Conservation (phyloP, 192 early-diverging fungal species). For the Linnemannia schmuckeri region DNA sequence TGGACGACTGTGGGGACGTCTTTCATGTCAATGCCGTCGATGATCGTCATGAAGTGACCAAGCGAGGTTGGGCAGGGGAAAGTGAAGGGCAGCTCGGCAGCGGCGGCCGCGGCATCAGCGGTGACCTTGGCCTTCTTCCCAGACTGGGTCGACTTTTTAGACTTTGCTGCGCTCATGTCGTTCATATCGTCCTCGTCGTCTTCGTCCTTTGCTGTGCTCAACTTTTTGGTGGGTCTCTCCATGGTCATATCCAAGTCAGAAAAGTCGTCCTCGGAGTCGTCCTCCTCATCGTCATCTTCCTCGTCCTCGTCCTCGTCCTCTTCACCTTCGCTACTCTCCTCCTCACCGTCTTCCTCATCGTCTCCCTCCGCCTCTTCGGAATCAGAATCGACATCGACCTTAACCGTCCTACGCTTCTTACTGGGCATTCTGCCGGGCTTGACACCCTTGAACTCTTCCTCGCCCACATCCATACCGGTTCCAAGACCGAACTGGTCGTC, state of each 20-base stretch:
- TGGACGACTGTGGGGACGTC: conserved; percentile 83
- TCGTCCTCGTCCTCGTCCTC: conserved; percentile 45
- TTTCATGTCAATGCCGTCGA: conserved; percentile 71
- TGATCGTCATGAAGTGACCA: conserved; percentile 75
- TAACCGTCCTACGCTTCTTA: conserved; percentile 42
- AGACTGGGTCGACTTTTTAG: conserved; percentile 28
- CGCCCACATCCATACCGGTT: conserved; percentile 54
- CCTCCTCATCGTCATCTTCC: conserved; percentile 57
- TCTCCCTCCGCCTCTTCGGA: conserved; percentile 54
- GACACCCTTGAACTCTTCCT: conserved; percentile 49
- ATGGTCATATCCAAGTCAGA: conserved; percentile 62
- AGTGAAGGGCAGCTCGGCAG: conserved; percentile 81
- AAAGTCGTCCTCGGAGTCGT: conserved; percentile 60
- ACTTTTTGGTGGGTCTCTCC: conserved; percentile 47
- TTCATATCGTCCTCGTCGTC: conserved; percentile 69
- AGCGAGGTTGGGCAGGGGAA: conserved; percentile 86
- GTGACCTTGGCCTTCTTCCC: conserved; percentile 32
- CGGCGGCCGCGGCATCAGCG: conserved; percentile 50
- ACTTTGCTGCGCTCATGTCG: conserved; percentile 48
- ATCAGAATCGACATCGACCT: conserved; percentile 49
- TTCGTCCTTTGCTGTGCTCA: conserved; percentile 14
- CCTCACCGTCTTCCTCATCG: conserved; percentile 49
- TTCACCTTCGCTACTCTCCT: conserved; percentile 32
- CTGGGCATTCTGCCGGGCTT: conserved; percentile 55
- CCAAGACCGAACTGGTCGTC: conserved; percentile 63